Evolutionary conservation across 1,139 yeast species (phyloP), one percentile per base, ranked within the genome.

Genomic region (Hemisphaericaspora subhashii): DNA sequence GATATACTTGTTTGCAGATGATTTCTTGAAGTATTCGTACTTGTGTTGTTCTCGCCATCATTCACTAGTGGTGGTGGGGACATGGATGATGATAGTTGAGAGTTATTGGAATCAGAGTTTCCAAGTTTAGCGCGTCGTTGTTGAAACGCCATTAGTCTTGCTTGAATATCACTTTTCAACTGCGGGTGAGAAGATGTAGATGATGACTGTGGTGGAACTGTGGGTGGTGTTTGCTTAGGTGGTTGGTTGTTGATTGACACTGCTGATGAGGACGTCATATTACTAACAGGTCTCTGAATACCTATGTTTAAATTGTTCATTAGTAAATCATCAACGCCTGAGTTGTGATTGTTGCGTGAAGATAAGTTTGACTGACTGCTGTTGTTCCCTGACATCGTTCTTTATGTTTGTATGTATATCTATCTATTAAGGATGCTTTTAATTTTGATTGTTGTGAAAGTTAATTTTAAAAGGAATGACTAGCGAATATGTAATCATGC

Each of bases 111-210:
- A 20, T 35, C 46, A 4, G 46, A 35, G 12, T 13, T 5, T 15
- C 41, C 38, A 10, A 45, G 41, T 33, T 68, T 66, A 21, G 76
- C 68, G 47, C 88, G 66, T 53, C 77, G 79, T 47, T 81, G 85
- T 55, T 84, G 92, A 50, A 84, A 83, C 0, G 90, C 90, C 60
- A 83, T 63, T 36, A 86, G 69, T 47, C 88, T 68, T 1, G 92
- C 94, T 59, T 84, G 92, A 39, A 84, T 73, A 47, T 81, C 87
- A 11, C 86, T 80, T 55, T 75, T 83, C 15, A 71, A 47, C 37
- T 62, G 71, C 8, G 65, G 52, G 23, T 54, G 62, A 9, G 52
- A 32, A 4, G 50, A 29, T 1, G 45, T 32, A 9, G 45, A 17
- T 20, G 31, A n/a, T n/a, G n/a, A n/a, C n/a, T n/a, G n/a, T n/a